These are phyloP conservation scores for Wickerhamiella nectarea DNA, from an alignment of 805 yeast genomes.

Conservation along the genomic window DNA sequence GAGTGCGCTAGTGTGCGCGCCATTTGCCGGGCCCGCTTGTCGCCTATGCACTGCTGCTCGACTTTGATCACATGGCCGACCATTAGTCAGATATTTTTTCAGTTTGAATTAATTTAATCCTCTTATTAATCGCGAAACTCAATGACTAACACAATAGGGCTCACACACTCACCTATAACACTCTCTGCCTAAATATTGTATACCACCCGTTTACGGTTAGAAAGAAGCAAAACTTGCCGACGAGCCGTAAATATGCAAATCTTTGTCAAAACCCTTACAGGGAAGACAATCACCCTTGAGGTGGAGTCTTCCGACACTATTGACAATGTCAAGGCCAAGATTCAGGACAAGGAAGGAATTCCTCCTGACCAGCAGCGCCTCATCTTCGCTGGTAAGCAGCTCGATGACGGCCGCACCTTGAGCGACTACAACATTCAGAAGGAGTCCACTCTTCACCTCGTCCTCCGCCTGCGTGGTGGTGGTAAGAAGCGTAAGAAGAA, in stretches of 20 bases:
- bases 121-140: too few species aligned
- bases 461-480: slow-evolving; percentile 96
- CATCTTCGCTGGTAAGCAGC: slow-evolving; percentile 95
- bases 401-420: slow-evolving; percentile 85
- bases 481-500: slow-evolving; percentile 99
- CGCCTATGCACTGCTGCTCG: too few species aligned
- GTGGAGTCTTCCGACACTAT: slow-evolving; percentile 96
- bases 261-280: slow-evolving; percentile 98
- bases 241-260: slow-evolving; percentile 39
- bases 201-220: slow-evolving; percentile 16
- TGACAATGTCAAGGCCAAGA: slow-evolving; percentile 92
- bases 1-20: too few species aligned
- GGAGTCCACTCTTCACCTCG: slow-evolving; percentile 93
- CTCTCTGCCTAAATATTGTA: background rate
- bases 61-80: background rate
- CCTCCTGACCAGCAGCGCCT: slow-evolving; percentile 97
- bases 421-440: slow-evolving; percentile 97
- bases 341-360: slow-evolving; percentile 94
- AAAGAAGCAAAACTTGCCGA: slow-evolving; percentile 25
- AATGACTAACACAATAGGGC: background rate
- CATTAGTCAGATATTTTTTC: too few species aligned
- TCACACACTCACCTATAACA: background rate
- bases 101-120: too few species aligned
- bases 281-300: slow-evolving; percentile 96
- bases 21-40: too few species aligned